Evolutionary conservation across 148 eudicot species (phyloP), one percentile per base, ranked within the genome.

Genomic region (Cornus florida): DNA sequence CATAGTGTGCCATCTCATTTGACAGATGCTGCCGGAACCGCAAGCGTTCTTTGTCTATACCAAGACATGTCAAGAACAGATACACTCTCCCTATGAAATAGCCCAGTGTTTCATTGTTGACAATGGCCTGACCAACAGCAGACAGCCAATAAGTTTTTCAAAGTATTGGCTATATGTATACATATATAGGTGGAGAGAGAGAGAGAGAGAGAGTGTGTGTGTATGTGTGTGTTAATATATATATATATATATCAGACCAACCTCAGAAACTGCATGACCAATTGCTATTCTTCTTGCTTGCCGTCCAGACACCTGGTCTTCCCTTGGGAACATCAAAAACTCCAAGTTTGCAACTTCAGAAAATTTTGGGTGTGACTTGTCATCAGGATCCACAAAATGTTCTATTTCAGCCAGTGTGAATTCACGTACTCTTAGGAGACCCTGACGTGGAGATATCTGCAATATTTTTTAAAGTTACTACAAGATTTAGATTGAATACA

Each of bases 1-100:
- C 98, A 92, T 95, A 95, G 79, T 95, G 98, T 82, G 98, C 97
- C 98, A 95, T 95, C 87, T 95, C 98, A 88, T 95, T 95, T 79
- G 97, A 94, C 76, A 95, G 92, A 89, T 95, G 98, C 72, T 95
- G 98, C 70, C 98, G 90, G 74, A 95, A 95, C 35, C 97, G 87
- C 73, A 95, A 75, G 10, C 94, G 90, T 22, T 92, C 94, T 84
- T 82, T 89, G 81, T 95, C 97, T 82, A 95, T 95, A 59, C 98
- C 98, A 77, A 95, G 91, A 72, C 85, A 78, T 76, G 97, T 90
- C 71, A 93, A 89, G 79, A 93, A 95, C 66, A 91, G 76, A 86
- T 90, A 93, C 28, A 95, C 98, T 83, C 98, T 92, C 81, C 97
- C 97, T 56, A 95, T 95, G 82, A 95, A 95, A 81, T 92, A 95